Conservation (phyloP, 352 stramenopile genomes). For the Phytophthora boehmeriae region DNA sequence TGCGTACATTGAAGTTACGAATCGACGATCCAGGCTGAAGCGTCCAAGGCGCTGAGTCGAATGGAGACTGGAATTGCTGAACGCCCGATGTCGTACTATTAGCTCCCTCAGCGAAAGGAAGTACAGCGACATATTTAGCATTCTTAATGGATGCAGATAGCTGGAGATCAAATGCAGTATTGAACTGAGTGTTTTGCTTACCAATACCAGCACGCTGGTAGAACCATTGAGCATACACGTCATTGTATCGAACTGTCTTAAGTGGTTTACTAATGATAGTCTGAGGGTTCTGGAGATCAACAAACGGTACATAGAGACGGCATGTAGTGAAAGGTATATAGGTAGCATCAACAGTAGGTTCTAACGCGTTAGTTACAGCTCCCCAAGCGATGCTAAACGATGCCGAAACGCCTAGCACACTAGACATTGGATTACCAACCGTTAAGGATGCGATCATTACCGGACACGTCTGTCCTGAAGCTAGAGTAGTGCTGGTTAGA, state of each 20-base stretch:
- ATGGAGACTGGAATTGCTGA: constrained; percentile 1
- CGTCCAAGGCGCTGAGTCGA: constrained; percentile 3
- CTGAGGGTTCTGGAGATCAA: constrained; percentile 16
- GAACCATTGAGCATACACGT: constrained; percentile 14
- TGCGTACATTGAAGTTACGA: constrained; percentile 12
- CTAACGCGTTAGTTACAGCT: not conserved
- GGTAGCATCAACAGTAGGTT: constrained; percentile 11
- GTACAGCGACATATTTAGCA: constrained; percentile 5
- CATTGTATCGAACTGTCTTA: constrained; percentile 15
- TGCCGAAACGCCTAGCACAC: constrained; percentile 2
- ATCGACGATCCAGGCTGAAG: constrained; percentile 2
- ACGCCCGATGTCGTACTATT: not conserved
- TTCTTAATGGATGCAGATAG: constrained; percentile 14
- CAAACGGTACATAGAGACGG: constrained; percentile 14
- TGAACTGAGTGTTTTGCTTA: not conserved
- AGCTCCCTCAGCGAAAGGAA: not conserved
- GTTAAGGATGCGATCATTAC: constrained; percentile 4
- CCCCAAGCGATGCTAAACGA: constrained; percentile 3
- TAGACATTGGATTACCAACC: not conserved
- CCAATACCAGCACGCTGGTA: constrained; percentile 16
- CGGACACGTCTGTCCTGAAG: constrained; percentile 1
- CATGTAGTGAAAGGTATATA: constrained; percentile 12
- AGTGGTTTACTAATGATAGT: constrained; percentile 10
- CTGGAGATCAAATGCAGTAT: constrained; percentile 12
- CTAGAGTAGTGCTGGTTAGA: constrained; percentile 3